Percentiles rank a stretch among this genome's conserved stretches.
phyloP scores from a whole-genome alignment of 2,329 filamentous ascomycete genomes.

The Sporothrix pallida region DNA sequence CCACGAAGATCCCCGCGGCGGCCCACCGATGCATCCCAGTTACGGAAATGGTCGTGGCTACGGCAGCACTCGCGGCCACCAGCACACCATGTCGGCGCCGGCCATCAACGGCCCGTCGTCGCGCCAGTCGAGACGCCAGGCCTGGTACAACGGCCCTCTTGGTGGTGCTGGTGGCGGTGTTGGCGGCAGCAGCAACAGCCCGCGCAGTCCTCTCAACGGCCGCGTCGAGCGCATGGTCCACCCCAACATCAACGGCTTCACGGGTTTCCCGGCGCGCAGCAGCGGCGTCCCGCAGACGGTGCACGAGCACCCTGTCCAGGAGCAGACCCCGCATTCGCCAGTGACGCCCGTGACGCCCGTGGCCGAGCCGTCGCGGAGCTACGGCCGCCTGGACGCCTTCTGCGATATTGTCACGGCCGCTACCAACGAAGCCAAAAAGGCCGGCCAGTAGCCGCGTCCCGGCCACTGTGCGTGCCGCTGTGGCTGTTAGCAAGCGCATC shows the following conservation, averaged over 20 bases:
- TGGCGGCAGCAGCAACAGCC: constrained; percentile 35
- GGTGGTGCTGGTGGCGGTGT: constrained; percentile 27
- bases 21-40: too few species aligned
- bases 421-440: constrained; percentile 34
- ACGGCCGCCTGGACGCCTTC: constrained; percentile 36
- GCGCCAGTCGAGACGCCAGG: constrained; percentile 69
- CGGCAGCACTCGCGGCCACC: constrained; percentile 49
- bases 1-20: not conserved
- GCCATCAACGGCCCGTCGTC: constrained; percentile 55
- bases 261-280: constrained; percentile 36
- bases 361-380: not conserved
- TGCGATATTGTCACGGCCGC: constrained; percentile 36
- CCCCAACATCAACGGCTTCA: constrained; percentile 52
- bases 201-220: constrained; percentile 37
- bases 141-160: constrained; percentile 69
- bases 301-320: constrained; percentile 32
- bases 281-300: constrained; percentile 36
- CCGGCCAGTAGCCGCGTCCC: constrained; percentile 30
- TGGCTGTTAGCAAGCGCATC: too few species aligned
- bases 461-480: too few species aligned
- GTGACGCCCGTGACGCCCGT: not conserved
- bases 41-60: too few species aligned
- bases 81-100: constrained; percentile 66
- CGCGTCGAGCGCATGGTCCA: constrained; percentile 63
- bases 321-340: not conserved